A percentile compares a stretch with the other conserved stretches of the same genome.
phyloP scores from a whole-genome alignment of 192 early-diverging fungal genomes.

The Obelidium mucronatum region DNA sequence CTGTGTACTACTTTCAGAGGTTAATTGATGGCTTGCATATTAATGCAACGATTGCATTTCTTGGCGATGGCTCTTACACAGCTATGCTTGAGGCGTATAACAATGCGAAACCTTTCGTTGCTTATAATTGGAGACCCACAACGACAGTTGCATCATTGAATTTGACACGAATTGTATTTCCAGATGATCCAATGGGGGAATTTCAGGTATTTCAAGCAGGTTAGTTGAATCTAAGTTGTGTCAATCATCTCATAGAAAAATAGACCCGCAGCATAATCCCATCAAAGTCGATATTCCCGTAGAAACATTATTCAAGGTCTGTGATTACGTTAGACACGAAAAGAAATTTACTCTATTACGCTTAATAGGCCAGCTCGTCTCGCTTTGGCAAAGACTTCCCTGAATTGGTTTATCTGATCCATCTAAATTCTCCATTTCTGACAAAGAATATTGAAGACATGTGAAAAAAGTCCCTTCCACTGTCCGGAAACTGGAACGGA shows the following conservation, averaged over 20 bases:
- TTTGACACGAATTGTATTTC: constrained; percentile 9
- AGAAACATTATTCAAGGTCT: constrained; percentile 17
- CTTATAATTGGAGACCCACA: background rate
- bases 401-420: too few species aligned
- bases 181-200: background rate
- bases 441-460: too few species aligned
- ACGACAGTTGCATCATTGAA: background rate
- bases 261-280: background rate
- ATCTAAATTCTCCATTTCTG: too few species aligned
- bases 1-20: background rate
- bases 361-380: too few species aligned
- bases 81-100: background rate
- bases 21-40: constrained; percentile 3
- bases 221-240: background rate
- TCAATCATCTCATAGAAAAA: background rate
- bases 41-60: background rate
- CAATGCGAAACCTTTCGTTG: background rate
- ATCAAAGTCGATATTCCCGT: constrained; percentile 16
- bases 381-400: too few species aligned
- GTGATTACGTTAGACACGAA: too few species aligned
- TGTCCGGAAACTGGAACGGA: too few species aligned
- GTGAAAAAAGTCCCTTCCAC: too few species aligned
- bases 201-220: constrained; percentile 9
- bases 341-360: too few species aligned
- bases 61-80: background rate